Evolutionary conservation across 495 filamentous ascomycete genomes (phyloP), one percentile per base, ranked within the genome.

Genomic region (Aspergillus funiculosus): DNA sequence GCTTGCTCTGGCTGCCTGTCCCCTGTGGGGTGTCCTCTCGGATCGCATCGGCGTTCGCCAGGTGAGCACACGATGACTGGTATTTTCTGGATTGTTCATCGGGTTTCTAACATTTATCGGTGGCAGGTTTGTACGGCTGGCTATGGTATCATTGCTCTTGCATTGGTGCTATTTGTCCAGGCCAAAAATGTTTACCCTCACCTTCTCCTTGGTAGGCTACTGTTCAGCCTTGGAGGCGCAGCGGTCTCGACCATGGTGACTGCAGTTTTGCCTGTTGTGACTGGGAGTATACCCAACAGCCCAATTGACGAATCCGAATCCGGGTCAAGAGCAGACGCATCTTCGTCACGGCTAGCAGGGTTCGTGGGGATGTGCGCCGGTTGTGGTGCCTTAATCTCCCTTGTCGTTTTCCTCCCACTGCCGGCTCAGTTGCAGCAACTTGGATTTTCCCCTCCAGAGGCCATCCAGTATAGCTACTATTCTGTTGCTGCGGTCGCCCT

Each of bases 161-260:
- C 86, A 9, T 64, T 97, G 35, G 75, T 89, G 27, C 50, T 89
- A 8, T 87, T 95, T 58, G 89, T 95, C 38, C 85, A 91, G 69
- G 83, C 87, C 20, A 74, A 74, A 46, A 88, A 90, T 68, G 79
- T 95, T 2, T 96, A 95, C 61, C 91, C 92, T 20, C 82, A 94
- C 59, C 73, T 99, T 53, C 68, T 99, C 28, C 69, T 97, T 22
- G 91, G 84, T 17, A 74, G 92, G 49, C 71, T 96, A 27, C 68
- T 92, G 26, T 99, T 99, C 67, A 90, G 88, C 50, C 43, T 96
- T 9, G 92, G 92, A 8, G 92, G 86, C 3, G 85, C 91, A 10
- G 94, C 92, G 9, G 84, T 87, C 61, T 87, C 89, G 19, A 97
- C 94, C 1, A 99, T 99, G 92, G 92, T 99, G 21, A 96, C 94